Evolutionary conservation across 2,329 filamentous ascomycete species (phyloP).

Genomic region (Lasiodiplodia theobromae): DNA sequence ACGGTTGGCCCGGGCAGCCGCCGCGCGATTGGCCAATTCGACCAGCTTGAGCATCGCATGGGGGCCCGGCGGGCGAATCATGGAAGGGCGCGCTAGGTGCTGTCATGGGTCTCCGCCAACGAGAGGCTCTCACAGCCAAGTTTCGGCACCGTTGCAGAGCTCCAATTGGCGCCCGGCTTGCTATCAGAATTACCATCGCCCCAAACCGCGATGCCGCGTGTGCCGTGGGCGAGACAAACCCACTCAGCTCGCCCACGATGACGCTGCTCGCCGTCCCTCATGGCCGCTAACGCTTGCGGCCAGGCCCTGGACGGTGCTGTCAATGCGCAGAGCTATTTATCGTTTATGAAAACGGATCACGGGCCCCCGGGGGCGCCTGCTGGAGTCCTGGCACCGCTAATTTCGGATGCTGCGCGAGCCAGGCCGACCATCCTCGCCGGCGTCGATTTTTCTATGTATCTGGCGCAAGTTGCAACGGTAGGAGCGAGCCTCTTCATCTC

Average conservation of each 20-base stretch:
- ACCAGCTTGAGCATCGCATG: not conserved
- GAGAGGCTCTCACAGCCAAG: conserved; percentile 16
- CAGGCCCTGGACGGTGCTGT: not conserved
- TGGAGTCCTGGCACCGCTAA: conserved; percentile 21
- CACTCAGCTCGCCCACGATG: conserved; percentile 6
- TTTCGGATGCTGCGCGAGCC: conserved; percentile 16
- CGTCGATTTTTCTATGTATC: conserved; percentile 18
- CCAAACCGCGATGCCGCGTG: conserved; percentile 13
- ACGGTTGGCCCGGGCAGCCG: conserved; percentile 8
- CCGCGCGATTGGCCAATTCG: conserved; percentile 21
- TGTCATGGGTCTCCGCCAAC: conserved; percentile 7
- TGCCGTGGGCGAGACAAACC: conserved; percentile 13
- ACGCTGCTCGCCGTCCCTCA: not conserved
- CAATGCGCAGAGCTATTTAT: conserved; percentile 25
- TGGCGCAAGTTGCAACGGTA: conserved; percentile 20
- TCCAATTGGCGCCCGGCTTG: conserved; percentile 20
- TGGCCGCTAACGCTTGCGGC: conserved; percentile 1
- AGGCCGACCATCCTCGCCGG: not conserved
- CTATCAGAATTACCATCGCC: not conserved
- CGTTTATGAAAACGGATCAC: conserved; percentile 27
- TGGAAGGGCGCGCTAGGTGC: not conserved
- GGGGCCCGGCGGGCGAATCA: conserved; percentile 12
- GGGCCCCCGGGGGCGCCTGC: not conserved
- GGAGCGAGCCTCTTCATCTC: conserved; percentile 27
- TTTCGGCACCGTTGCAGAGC: conserved; percentile 17